Evolutionary conservation across 2,329 filamentous ascomycete species (phyloP).

Genomic region (Apiospora saccharicola): DNA sequence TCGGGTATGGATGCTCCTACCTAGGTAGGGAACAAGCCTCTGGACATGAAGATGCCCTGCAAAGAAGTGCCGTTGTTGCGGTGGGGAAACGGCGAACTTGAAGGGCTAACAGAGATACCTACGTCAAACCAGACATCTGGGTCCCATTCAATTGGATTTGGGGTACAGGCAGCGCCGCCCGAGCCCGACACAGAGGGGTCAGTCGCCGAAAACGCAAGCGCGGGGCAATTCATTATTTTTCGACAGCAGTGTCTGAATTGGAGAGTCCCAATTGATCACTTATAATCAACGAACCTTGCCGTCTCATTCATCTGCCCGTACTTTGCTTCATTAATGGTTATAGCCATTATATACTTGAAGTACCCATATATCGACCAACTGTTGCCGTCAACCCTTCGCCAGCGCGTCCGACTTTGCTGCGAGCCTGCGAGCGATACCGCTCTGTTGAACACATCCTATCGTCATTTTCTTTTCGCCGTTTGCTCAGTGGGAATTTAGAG

Average conservation of each 20-base stretch:
- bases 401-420: background rate
- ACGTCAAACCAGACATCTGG: background rate
- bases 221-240: constrained; percentile 16
- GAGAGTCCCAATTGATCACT: no score
- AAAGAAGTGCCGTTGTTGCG: background rate
- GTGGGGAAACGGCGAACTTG: background rate
- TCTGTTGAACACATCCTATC: background rate
- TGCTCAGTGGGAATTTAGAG: background rate
- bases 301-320: background rate
- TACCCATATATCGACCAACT: background rate
- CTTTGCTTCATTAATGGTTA: background rate
- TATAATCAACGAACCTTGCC: background rate
- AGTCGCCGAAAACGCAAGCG: constrained; percentile 17
- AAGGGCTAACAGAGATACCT: background rate
- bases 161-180: background rate
- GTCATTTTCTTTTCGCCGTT: background rate
- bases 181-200: background rate
- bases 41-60: background rate
- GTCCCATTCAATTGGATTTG: background rate
- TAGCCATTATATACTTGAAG: background rate
- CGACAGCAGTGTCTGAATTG: background rate
- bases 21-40: background rate
- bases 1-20: background rate
- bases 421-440: constrained; percentile 9
- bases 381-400: background rate